A percentile compares a stretch with the other conserved stretches of the same genome.
These are phyloP conservation scores for Uncinocarpus reesii DNA, from an alignment of 2,329 filamentous ascomycete species.

Conservation along the genomic window DNA sequence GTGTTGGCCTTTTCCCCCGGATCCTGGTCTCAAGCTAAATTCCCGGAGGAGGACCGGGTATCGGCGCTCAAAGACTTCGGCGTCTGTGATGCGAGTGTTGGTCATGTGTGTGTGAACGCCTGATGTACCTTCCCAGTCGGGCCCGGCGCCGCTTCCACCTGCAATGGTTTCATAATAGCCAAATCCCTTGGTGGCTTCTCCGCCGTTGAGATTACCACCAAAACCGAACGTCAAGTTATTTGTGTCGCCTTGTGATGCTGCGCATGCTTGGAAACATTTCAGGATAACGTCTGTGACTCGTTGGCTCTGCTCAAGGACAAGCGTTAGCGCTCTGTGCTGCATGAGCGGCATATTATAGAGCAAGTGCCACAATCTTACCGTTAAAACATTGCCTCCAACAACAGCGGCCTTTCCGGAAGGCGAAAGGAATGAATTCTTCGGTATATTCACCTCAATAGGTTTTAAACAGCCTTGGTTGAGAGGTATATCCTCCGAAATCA, in stretches of 20 bases:
- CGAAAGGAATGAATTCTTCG: slow-evolving; percentile 58
- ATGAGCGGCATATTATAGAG: not conserved
- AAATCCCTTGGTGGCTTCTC: slow-evolving; percentile 51
- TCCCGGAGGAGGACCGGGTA: slow-evolving; percentile 65
- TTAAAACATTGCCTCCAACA: slow-evolving; percentile 70
- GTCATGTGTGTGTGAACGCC: slow-evolving; percentile 82
- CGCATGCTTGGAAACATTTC: slow-evolving; percentile 63
- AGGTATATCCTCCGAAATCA: slow-evolving; percentile 68
- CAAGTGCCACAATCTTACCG: slow-evolving; percentile 28
- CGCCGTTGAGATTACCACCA: slow-evolving; percentile 52
- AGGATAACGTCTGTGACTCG: slow-evolving; percentile 69
- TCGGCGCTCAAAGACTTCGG: slow-evolving; percentile 66
- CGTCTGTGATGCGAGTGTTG: slow-evolving; percentile 73
- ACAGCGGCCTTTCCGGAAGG: slow-evolving; percentile 65
- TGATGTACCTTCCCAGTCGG: slow-evolving; percentile 60
- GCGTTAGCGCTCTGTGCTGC: not conserved
- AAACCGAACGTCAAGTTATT: slow-evolving; percentile 73
- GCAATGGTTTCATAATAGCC: slow-evolving; percentile 79
- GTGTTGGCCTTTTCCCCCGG: slow-evolving; percentile 56
- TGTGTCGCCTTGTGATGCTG: slow-evolving; percentile 63
- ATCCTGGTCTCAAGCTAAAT: slow-evolving; percentile 55
- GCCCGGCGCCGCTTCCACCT: slow-evolving; percentile 63
- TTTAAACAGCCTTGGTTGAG: slow-evolving; percentile 72
- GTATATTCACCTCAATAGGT: slow-evolving; percentile 61
- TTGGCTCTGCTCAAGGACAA: slow-evolving; percentile 40